Conservation (phyloP, 2,329 filamentous ascomycete species). For the Diaporthe helianthi region DNA sequence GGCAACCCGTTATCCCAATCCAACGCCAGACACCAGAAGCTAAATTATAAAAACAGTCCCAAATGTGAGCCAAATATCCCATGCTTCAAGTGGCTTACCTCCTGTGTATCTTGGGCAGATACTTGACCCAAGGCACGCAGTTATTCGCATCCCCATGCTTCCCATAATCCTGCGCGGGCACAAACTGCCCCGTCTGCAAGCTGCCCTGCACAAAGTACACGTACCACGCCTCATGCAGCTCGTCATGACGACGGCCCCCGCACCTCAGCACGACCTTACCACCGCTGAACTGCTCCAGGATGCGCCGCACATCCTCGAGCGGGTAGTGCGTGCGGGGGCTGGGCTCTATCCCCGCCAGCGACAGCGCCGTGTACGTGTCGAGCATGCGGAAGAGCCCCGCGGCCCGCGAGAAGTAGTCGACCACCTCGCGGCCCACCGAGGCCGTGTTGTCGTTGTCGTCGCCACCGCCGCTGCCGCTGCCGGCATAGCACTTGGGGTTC, state of each 20-base stretch:
- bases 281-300: constrained; percentile 54
- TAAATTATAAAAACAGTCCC: neutral
- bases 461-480: constrained; percentile 41
- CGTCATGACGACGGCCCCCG: constrained; percentile 44
- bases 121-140: constrained; percentile 48
- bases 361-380: constrained; percentile 51
- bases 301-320: constrained; percentile 49
- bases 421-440: constrained; percentile 47
- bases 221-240: constrained; percentile 61
- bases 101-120: constrained; percentile 48
- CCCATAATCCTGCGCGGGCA: constrained; percentile 49
- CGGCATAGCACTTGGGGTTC: constrained; percentile 67
- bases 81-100: constrained; percentile 12
- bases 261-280: constrained; percentile 54
- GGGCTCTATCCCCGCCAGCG: constrained; percentile 48
- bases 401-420: constrained; percentile 54
- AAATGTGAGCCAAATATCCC: neutral
- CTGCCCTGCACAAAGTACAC: constrained; percentile 60
- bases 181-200: constrained; percentile 56
- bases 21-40: constrained; percentile 3
- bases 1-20: neutral
- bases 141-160: constrained; percentile 49
- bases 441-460: neutral
- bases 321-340: constrained; percentile 48
- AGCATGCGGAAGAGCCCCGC: constrained; percentile 50